Percentiles rank a stretch among this genome's conserved stretches.
Conservation (phyloP, 1,284 basidiomycete species). For the Naganishia sp. region DNA sequence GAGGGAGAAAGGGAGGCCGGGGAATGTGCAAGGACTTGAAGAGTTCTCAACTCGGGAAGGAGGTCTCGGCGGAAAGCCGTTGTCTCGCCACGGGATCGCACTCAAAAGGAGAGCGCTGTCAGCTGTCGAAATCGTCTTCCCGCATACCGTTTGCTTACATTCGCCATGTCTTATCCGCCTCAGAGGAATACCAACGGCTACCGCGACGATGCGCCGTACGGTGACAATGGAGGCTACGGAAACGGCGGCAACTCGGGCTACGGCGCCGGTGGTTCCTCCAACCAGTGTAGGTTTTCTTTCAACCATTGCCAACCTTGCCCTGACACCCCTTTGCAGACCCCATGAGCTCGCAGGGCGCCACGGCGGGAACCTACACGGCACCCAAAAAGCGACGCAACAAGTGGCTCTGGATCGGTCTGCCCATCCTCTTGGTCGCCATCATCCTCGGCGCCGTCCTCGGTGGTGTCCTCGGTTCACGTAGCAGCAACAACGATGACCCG, state of each 20-base stretch:
- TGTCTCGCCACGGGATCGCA: too few relatives aligned
- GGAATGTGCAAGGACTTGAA: background rate
- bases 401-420: slow-evolving; percentile 50
- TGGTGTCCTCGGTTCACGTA: slow-evolving; percentile 68
- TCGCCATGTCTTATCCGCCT: background rate
- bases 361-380: slow-evolving; percentile 41
- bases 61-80: background rate
- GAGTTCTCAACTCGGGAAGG: too few relatives aligned
- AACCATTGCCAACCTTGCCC: too few relatives aligned
- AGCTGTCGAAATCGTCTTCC: background rate
- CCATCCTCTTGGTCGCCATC: slow-evolving; percentile 61
- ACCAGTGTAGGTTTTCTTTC: slow-evolving; percentile 15
- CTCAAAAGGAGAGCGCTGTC: too few relatives aligned
- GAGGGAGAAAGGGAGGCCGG: background rate
- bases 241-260: slow-evolving; percentile 4
- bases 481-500: slow-evolving; percentile 61
- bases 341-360: slow-evolving; percentile 47
- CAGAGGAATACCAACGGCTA: slow-evolving; percentile 29
- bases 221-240: slow-evolving; percentile 23
- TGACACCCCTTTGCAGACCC: slow-evolving; percentile 41
- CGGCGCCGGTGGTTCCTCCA: background rate
- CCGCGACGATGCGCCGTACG: slow-evolving; percentile 22
- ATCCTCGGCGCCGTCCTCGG: slow-evolving; percentile 76
- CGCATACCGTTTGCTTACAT: background rate
- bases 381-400: slow-evolving; percentile 50